Base-by-base conservation (phyloP, 208 protist species). In the Trypanosoma cruzi region DNA sequence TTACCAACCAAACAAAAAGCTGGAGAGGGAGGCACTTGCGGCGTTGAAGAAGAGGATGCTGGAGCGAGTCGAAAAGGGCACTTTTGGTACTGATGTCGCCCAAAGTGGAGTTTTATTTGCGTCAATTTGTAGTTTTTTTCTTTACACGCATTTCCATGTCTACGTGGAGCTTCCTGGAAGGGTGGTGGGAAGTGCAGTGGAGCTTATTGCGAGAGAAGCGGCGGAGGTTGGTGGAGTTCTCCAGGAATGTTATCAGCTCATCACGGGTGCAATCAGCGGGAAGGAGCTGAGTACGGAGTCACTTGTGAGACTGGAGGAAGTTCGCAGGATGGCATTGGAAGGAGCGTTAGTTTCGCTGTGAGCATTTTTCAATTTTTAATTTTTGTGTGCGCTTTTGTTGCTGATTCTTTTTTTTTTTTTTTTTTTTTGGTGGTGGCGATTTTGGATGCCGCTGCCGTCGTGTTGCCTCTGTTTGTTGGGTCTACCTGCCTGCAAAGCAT, bases 1-100 rank as follows among this genome's bases (percentile, higher is more conserved):
- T 56, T 76, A 94, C 70, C 40, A 71, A 37, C 81, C 73, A 14
- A 91, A 81, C 67, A 94, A 94, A 62, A 89, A 88, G 67, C 22
- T 69, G 0, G 88, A 94, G 73, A 81, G 88, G 14, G 85, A 89
- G 22, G 59, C 64, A 13, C 81, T 84, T 64, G 62, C 73, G 2
- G 75, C 65, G 37, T 62, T 88, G 58, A 81, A 64, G 62, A 69
- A 73, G 37, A 49, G 31, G 2, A 46, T 83, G 2, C 28, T 40
- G 13, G 64, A 55, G 29, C 74, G 77, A 28, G 79, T 86, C 22
- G 46, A 26, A 26, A 46, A 16, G 24, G 26, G 67, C n/a, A 65
- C 55, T 18, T 91, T 89, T 31, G 44, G 48, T 3, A 48, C 60
- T 1, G 80, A 85, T 64, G 73, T 77, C 7, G 68, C 66, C 6